Conservation (phyloP, 2,329 filamentous ascomycete genomes). For the Phoma sp. region DNA sequence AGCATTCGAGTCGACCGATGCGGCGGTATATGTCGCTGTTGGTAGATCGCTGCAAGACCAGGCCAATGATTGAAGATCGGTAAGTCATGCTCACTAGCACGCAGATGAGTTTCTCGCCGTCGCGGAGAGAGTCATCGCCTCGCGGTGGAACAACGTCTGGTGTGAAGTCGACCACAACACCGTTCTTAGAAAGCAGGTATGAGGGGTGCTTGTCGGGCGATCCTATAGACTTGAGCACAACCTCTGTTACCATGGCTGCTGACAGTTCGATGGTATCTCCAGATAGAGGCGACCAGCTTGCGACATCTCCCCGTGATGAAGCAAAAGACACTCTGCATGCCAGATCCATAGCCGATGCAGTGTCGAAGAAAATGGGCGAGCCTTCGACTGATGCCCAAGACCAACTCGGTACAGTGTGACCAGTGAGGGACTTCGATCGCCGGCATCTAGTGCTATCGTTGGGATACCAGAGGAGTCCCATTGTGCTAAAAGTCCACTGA, state of each 20-base stretch:
- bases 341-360: conserved; percentile 45
- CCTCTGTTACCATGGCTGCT: conserved; percentile 45
- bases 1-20: conserved; percentile 47
- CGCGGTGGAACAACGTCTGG: conserved; percentile 39
- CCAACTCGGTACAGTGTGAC: conserved; percentile 42
- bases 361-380: conserved; percentile 46
- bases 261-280: conserved; percentile 39
- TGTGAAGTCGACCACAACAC: conserved; percentile 40
- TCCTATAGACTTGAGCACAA: conserved; percentile 24
- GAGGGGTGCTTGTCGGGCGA: conserved; percentile 18
- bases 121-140: conserved; percentile 34
- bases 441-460: conserved; percentile 36
- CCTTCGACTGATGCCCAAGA: conserved; percentile 47
- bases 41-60: conserved; percentile 36
- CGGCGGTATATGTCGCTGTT: conserved; percentile 36
- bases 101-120: conserved; percentile 42
- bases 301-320: conserved; percentile 25
- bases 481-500: conserved; percentile 45
- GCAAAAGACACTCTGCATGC: conserved; percentile 41
- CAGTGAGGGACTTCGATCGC: conserved; percentile 26
- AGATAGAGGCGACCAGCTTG: conserved; percentile 39
- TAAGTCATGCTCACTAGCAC: conserved; percentile 47
- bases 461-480: conserved; percentile 46
- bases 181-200: conserved; percentile 37
- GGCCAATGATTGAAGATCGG: conserved; percentile 43